Percentiles rank a stretch among this genome's conserved stretches.
phyloP scores from a whole-genome alignment of 2,329 filamentous ascomycete genomes.

The Pseudocercospora ulei region DNA sequence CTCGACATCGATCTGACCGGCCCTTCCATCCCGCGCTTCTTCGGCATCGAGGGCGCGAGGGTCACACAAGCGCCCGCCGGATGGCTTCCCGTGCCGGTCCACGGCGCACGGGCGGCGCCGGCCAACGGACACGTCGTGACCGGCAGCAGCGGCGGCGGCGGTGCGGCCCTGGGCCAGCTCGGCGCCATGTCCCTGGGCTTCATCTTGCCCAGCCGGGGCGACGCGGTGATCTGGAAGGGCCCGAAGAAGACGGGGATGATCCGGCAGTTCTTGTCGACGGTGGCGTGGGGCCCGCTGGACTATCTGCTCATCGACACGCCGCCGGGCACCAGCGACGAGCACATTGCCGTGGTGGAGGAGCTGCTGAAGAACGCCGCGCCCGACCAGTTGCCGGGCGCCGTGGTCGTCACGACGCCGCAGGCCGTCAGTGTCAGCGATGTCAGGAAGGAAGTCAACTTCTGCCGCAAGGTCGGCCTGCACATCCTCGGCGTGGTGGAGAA shows the following conservation, averaged over 20 bases:
- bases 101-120: conserved; percentile 43
- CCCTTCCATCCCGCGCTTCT: conserved; percentile 89
- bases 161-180: conserved; percentile 49
- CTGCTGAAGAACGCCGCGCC: conserved; percentile 38
- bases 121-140: conserved; percentile 13
- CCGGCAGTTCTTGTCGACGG: conserved; percentile 84
- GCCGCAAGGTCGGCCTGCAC: conserved; percentile 66
- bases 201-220: conserved; percentile 67
- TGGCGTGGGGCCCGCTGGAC: conserved; percentile 79
- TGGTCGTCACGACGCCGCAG: conserved; percentile 93
- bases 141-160: conserved; percentile 10
- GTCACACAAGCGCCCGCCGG: conserved; percentile 85
- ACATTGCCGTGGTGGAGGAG: conserved; percentile 84
- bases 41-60: conserved; percentile 78
- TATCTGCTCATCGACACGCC: conserved; percentile 93
- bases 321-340: conserved; percentile 91
- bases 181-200: conserved; percentile 91
- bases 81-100: conserved; percentile 82
- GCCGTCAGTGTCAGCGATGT: conserved; percentile 90
- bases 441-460: conserved; percentile 90
- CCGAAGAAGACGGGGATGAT: conserved; percentile 99
- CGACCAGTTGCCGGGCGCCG: conserved; percentile 70
- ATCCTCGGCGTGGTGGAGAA: conserved; percentile 91
- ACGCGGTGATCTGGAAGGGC: conserved; percentile 93
- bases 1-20: conserved; percentile 94